Conservation (phyloP, 2,329 filamentous ascomycete species). For the Cercospora canescens region DNA sequence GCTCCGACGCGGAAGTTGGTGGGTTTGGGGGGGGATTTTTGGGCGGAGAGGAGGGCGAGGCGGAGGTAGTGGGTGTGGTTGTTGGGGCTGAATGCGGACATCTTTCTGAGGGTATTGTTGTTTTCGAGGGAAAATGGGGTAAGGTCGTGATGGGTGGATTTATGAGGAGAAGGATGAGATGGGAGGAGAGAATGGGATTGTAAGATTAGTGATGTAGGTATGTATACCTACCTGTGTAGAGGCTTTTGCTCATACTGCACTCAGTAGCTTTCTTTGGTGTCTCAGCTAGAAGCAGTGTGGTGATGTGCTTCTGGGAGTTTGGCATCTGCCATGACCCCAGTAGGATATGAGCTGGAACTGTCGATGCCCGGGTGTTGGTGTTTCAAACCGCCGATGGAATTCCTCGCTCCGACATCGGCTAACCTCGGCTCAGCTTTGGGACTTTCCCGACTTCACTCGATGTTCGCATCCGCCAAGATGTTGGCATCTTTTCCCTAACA, state of each 20-base stretch:
- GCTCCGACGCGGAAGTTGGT: conserved; percentile 95
- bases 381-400: neutral
- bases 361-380: neutral
- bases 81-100: conserved; percentile 12
- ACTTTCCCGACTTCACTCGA: neutral
- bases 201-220: neutral
- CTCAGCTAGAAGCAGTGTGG: neutral
- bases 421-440: conserved; percentile 1
- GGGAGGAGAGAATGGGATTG: neutral
- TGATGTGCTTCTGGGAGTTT: neutral
- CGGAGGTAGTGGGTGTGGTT: conserved; percentile 57
- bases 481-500: neutral
- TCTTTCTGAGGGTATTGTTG: neutral
- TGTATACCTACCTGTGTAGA: neutral
- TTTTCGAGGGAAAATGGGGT: neutral
- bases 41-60: conserved; percentile 73
- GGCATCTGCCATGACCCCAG: neutral
- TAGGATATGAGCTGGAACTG: neutral
- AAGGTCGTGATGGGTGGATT: neutral
- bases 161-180: neutral
- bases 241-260: neutral
- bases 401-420: conserved; percentile 4
- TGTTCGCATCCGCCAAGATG: neutral
- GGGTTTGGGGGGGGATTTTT: conserved; percentile 77
- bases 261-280: neutral